phyloP scores from a whole-genome alignment of 768 basidiomycete genomes.

The Trametes gibbosa region DNA sequence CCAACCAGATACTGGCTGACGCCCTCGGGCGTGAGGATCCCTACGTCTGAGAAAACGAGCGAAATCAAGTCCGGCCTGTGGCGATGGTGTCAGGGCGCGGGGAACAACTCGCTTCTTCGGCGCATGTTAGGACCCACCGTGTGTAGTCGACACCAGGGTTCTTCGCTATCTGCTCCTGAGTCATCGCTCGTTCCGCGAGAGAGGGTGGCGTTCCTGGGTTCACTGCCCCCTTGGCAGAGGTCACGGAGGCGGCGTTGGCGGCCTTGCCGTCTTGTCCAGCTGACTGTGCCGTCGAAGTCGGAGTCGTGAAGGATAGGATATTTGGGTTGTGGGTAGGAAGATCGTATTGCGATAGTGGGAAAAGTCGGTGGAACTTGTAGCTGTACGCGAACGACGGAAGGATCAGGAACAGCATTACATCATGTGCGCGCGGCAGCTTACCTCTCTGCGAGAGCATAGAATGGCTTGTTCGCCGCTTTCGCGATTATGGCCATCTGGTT shows the following conservation, averaged over 20 bases:
- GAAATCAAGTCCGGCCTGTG: slow-evolving; percentile 87
- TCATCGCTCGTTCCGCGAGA: slow-evolving; percentile 51
- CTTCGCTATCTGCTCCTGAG: slow-evolving; percentile 74
- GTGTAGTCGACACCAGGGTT: slow-evolving; percentile 96
- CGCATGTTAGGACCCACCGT: slow-evolving; percentile 45
- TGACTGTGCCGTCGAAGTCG: slow-evolving; percentile 24
- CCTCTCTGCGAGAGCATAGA: slow-evolving; percentile 95
- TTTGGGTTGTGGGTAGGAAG: slow-evolving; percentile 76
- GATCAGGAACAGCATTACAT: slow-evolving; percentile 13
- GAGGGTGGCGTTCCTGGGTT: slow-evolving; percentile 8
- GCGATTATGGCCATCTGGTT: slow-evolving; percentile 97
- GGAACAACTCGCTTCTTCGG: slow-evolving; percentile 5
- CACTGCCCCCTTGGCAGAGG: slow-evolving; percentile 4
- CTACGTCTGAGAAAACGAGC: slow-evolving; percentile 92
- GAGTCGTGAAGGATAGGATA: slow-evolving; percentile 67
- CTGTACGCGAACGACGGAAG: slow-evolving; percentile 37
- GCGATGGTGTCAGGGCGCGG: slow-evolving; percentile 17
- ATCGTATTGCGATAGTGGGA: slow-evolving; percentile 90
- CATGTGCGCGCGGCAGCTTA: slow-evolving; percentile 27
- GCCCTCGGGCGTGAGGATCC: slow-evolving; percentile 87
- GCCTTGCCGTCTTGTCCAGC: slow-evolving; percentile 15
- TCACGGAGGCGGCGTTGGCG: background rate
- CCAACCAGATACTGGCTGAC: slow-evolving; percentile 95
- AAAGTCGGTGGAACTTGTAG: slow-evolving; percentile 97
- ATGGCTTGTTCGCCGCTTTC: slow-evolving; percentile 90